phyloP scores from a whole-genome alignment of 805 yeast genomes.

The Metschnikowia dekortorum region DNA sequence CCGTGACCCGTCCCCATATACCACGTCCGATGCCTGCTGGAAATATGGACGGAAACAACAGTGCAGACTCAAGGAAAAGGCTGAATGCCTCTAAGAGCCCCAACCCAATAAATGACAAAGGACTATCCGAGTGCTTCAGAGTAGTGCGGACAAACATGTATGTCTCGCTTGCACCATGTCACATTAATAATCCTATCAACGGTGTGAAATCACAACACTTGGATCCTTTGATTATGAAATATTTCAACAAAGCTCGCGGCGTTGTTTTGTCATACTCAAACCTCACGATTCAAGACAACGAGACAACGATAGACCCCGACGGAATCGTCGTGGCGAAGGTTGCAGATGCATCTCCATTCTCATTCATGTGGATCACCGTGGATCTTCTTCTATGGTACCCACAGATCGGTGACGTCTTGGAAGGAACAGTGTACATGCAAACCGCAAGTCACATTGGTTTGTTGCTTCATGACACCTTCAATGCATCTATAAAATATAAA shows the following conservation, averaged over 20 bases:
- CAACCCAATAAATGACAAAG: conserved; percentile 38
- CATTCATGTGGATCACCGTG: conserved; percentile 81
- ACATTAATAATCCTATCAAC: conserved; percentile 59
- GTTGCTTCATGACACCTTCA: conserved; percentile 87
- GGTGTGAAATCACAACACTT: conserved; percentile 87
- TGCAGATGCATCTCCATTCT: conserved; percentile 77
- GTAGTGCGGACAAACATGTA: conserved; percentile 58
- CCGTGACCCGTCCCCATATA: neutral
- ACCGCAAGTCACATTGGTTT: conserved; percentile 93
- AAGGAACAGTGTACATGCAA: conserved; percentile 88
- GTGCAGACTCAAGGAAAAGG: conserved; percentile 1
- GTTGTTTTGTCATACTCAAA: conserved; percentile 79
- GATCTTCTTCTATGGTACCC: conserved; percentile 90
- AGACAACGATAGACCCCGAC: conserved; percentile 28
- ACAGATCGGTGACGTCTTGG: conserved; percentile 75
- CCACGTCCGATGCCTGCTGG: conserved; percentile 10
- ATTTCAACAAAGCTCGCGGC: conserved; percentile 67
- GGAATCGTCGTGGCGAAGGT: conserved; percentile 58
- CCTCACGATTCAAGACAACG: conserved; percentile 27
- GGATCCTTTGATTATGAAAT: conserved; percentile 85
- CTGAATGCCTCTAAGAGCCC: conserved; percentile 22
- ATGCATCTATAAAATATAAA: conserved; percentile 83
- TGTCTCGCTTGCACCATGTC: conserved; percentile 84
- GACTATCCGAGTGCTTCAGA: conserved; percentile 67
- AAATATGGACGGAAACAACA: neutral